Evolutionary conservation across 306 rosid genomes (phyloP).

Genomic region (Styphnolobium japonicum): DNA sequence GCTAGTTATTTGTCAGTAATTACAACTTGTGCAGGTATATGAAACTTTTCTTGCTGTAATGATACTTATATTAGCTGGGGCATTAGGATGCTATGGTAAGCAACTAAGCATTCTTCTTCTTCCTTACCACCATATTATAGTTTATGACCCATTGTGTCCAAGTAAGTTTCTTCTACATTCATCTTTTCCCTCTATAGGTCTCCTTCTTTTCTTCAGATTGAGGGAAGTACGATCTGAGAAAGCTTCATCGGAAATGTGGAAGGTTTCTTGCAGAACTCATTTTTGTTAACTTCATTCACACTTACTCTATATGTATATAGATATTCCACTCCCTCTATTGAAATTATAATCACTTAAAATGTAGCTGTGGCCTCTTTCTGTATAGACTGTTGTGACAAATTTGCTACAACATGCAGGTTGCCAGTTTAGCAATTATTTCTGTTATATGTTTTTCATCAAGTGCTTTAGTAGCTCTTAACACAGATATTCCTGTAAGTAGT

Average conservation of each 20-base stretch:
- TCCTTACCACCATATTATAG: not conserved
- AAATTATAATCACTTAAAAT: not conserved
- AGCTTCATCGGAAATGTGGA: conserved; percentile 75
- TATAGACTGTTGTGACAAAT: not conserved
- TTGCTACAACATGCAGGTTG: conserved; percentile 46
- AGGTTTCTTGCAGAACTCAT: conserved; percentile 39
- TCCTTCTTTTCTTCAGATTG: conserved; percentile 48
- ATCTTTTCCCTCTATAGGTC: conserved; percentile 35
- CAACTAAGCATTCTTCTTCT: not conserved
- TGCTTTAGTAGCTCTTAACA: conserved; percentile 60
- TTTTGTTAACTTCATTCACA: not conserved
- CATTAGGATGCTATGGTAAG: conserved; percentile 70
- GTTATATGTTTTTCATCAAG: conserved; percentile 58
- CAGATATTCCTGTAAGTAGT: conserved; percentile 59
- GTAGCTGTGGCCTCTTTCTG: not conserved
- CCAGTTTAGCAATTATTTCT: conserved; percentile 57
- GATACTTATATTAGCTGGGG: conserved; percentile 50
- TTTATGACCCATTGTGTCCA: not conserved
- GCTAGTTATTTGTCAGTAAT: conserved; percentile 6
- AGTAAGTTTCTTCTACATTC: not conserved
- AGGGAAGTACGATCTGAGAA: conserved; percentile 61
- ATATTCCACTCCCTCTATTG: not conserved
- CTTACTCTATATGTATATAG: not conserved
- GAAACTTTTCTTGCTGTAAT: conserved; percentile 48
- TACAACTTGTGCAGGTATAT: conserved; percentile 52